phyloP scores from a whole-genome alignment of 495 filamentous ascomycete genomes.

The Baudoinia panamericana region DNA sequence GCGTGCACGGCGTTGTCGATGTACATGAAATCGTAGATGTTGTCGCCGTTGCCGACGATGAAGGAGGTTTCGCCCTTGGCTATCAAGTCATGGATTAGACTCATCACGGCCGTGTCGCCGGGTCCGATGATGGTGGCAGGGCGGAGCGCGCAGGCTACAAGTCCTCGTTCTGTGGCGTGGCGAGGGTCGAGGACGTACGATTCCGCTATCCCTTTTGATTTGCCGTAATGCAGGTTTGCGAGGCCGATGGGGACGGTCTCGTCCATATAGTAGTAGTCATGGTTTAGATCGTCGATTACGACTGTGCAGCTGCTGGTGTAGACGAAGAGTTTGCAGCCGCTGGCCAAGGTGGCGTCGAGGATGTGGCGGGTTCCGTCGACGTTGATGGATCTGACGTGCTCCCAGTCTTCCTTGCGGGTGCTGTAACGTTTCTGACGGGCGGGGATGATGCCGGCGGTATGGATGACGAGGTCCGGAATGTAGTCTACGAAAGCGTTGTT shows the following conservation, averaged over 20 bases:
- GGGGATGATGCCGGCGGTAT: conserved; percentile 28
- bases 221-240: conserved; percentile 43
- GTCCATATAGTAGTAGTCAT: conserved; percentile 41
- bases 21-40: conserved; percentile 51
- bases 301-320: conserved; percentile 42
- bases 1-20: conserved; percentile 49
- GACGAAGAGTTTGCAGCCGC: conserved; percentile 31
- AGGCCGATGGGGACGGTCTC: conserved; percentile 39
- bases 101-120: conserved; percentile 41
- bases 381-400: conserved; percentile 30
- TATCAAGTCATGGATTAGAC: conserved; percentile 44
- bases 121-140: conserved; percentile 46
- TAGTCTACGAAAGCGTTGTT: conserved; percentile 20
- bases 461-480: conserved; percentile 25
- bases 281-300: conserved; percentile 41
- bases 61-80: conserved; percentile 42
- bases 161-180: conserved; percentile 23
- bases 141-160: conserved; percentile 43
- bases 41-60: conserved; percentile 43
- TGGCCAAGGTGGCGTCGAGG: conserved; percentile 25
- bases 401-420: conserved; percentile 16
- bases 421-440: conserved; percentile 21
- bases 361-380: conserved; percentile 35
- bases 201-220: conserved; percentile 49
- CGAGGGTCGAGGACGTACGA: conserved; percentile 40